phyloP scores from a whole-genome alignment of 2,329 filamentous ascomycete genomes.

The Lojkania enalia region DNA sequence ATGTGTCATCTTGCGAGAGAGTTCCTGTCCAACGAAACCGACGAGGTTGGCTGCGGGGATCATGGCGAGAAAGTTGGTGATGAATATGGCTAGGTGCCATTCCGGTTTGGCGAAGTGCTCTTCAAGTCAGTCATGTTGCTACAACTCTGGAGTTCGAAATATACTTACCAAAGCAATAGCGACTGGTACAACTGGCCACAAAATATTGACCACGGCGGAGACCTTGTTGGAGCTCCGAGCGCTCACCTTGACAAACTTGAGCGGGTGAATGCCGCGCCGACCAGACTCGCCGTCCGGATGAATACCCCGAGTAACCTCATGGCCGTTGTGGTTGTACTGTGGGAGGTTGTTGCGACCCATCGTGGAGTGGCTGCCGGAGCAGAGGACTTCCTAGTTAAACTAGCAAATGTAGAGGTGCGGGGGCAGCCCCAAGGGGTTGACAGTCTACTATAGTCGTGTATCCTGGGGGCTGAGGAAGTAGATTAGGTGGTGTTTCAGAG shows the following conservation, averaged over 20 bases:
- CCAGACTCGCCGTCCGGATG: conserved; percentile 68
- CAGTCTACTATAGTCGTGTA: background rate
- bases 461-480: background rate
- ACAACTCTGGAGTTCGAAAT: background rate
- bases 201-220: conserved; percentile 68
- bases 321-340: conserved; percentile 50
- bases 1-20: conserved; percentile 74
- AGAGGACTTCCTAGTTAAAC: no score
- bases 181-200: conserved; percentile 75
- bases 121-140: background rate
- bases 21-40: conserved; percentile 72
- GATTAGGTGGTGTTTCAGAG: background rate
- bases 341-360: conserved; percentile 24
- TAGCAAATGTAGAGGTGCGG: no score
- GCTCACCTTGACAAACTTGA: conserved; percentile 65
- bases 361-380: background rate
- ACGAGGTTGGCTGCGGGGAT: conserved; percentile 75
- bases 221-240: conserved; percentile 65
- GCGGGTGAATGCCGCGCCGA: conserved; percentile 65
- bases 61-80: conserved; percentile 75
- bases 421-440: no score
- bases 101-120: conserved; percentile 58
- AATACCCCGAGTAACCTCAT: conserved; percentile 48
- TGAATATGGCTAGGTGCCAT: conserved; percentile 66
- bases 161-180: conserved; percentile 64